These are phyloP conservation scores for Colletotrichum sp. DNA, from an alignment of 2,329 filamentous ascomycete genomes.

Conservation along the genomic window DNA sequence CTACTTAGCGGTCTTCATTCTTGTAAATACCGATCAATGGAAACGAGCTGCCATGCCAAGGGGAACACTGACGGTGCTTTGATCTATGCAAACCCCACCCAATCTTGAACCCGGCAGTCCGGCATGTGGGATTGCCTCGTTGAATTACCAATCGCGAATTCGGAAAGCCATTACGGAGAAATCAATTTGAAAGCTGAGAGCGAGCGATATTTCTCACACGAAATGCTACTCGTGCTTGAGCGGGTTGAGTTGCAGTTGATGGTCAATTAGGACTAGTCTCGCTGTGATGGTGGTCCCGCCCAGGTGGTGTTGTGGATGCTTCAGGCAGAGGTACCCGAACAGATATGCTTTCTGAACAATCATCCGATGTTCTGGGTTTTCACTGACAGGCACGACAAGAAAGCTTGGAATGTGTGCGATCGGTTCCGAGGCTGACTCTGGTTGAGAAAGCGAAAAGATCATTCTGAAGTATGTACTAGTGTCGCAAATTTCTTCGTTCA, in stretches of 20 bases:
- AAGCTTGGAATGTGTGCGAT: not conserved
- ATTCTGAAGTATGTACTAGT: not conserved
- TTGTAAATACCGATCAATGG: not conserved
- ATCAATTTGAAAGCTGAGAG: not conserved
- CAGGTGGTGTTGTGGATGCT: not conserved
- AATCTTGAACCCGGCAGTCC: not conserved
- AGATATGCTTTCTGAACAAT: not conserved
- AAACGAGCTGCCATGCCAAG: not conserved
- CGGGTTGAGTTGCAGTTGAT: not conserved
- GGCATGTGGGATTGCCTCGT: not conserved
- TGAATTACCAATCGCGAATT: not conserved
- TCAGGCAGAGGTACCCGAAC: not conserved
- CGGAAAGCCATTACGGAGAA: not conserved
- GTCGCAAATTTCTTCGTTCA: not conserved
- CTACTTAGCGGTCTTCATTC: not conserved
- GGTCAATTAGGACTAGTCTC: not conserved
- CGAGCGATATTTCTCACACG: not conserved
- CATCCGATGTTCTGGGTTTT: not conserved
- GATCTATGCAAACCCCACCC: not conserved
- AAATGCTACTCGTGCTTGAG: not conserved
- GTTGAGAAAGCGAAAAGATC: not conserved
- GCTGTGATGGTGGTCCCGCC: not conserved
- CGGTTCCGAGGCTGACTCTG: not conserved
- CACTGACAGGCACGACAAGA: not conserved
- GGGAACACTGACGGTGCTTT: not conserved